Evolutionary conservation across 192 early-diverging fungal genomes (phyloP), one percentile per base, ranked within the genome.

Genomic region (Backusella tuberculispora): DNA sequence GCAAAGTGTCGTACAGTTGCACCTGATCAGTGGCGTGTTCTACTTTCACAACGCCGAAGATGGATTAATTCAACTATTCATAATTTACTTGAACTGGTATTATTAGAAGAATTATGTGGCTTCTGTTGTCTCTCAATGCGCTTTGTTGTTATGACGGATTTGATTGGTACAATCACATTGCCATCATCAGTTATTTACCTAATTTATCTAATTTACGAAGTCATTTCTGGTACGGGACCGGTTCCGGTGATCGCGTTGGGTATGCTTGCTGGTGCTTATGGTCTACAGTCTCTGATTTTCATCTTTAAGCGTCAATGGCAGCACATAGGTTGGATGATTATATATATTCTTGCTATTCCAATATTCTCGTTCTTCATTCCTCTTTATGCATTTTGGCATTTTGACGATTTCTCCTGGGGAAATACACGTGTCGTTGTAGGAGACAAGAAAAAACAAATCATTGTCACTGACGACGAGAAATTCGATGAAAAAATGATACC

Each of bases 61-160:
- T 99, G 98, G 98, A 99, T 99, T 80, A 99, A 99, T 85, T 98
- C 97, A 34, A 99, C 98, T 2, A 93, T 99, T 24, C 98, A 99
- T 88, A 99, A 99, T 80, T 84, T 98, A 75, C 88, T 98, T 67
- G 98, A 99, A 80, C 85, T 99, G 44, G 77, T 96, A 37, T 89
- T 95, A 74, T 81, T 99, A 70, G 93, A 93, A 7, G 95, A 98
- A 72, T 90, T 99, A 50, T 99, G 98, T 76, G 97, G 98, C 10
- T 96, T 95, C 85, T 92, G 96, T 78, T 96, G 95, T 84, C 95
- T 97, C 83, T 97, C 95, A 42, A 96, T 99, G 94, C 92, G 96
- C 4, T 95, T 99, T 77, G 93, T 99, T 38, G 95, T 99, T 48
- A 95, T 97, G 80, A 88, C 97, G 71, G 97, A 99, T 82, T 85